phyloP scores from a whole-genome alignment of 257 asterid genomes.

The Solanum etuberosum region DNA sequence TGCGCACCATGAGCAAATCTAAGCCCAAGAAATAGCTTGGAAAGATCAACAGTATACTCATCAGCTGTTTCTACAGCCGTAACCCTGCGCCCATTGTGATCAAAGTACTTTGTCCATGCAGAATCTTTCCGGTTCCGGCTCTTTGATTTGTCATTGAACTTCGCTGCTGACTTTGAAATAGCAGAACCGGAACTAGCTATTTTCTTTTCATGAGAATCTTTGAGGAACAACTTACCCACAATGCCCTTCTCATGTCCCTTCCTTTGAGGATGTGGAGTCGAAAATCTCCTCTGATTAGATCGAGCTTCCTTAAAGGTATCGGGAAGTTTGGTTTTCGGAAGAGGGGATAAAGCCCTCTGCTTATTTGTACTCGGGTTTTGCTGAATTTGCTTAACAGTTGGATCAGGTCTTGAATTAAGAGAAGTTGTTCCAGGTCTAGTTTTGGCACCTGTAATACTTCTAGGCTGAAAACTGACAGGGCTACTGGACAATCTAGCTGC shows the following conservation, averaged over 20 bases:
- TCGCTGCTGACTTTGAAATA: conserved; percentile 2
- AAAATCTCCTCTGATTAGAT: conserved; percentile 32
- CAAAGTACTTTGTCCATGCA: conserved; percentile 30
- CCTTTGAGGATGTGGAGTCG: conserved; percentile 23
- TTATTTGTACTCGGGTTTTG: conserved; percentile 29
- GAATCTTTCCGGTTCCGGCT: conserved; percentile 16
- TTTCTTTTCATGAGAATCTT: conserved; percentile 9
- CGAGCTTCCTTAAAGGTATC: conserved; percentile 77
- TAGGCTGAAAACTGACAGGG: conserved; percentile 19
- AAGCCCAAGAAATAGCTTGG: conserved; percentile 31
- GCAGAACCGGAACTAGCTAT: conserved; percentile 8
- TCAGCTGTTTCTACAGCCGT: conserved; percentile 22
- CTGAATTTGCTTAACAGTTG: conserved; percentile 29
- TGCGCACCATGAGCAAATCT: conserved; percentile 37
- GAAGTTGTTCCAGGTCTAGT: conserved; percentile 13
- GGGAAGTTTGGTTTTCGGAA: conserved; percentile 45
- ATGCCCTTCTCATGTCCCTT: conserved; percentile 10
- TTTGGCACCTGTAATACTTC: conserved; percentile 7
- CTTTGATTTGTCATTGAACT: conserved; percentile 8
- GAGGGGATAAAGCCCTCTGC: conserved; percentile 67
- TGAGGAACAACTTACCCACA: conserved; percentile 10
- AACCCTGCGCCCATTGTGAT: conserved; percentile 20
- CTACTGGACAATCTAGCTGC: conserved; percentile 28
- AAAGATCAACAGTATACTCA: conserved; percentile 19
- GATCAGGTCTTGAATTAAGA: conserved; percentile 17